Base-by-base conservation (phyloP, 768 basidiomycete genomes). In the Leccinum truebloodii region DNA sequence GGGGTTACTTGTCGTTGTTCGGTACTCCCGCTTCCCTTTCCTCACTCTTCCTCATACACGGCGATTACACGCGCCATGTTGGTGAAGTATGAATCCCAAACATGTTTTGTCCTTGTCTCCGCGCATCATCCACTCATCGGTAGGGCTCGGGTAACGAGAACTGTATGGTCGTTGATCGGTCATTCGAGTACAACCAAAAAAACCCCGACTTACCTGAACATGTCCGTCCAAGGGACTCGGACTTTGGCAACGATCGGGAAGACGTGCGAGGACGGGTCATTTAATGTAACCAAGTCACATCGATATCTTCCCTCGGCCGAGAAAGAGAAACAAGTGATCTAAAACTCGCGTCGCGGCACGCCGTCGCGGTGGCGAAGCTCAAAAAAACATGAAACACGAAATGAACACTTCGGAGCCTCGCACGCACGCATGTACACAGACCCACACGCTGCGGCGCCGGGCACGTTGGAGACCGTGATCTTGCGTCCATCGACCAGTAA, bases 361-460 rank as follows among this genome's bases (percentile, higher is more conserved):
- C 41, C 41, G n/a, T 44, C 41, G 41, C 18, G 41, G n/a, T 9
- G 41, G 41, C 41, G 41, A 44, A 44, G 41, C n/a, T 44, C 41
- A n/a, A 14, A 24, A 24, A 58, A 46, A 58, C 56, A 28, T 59
- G 51, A 52, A 52, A 52, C 51, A 13, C 58, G 46, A 59, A 48
- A 35, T 6, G 28, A 18, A 39, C 10, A 10, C 28, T 4, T 34
- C 14, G 20, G 16, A 22, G 39, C 22, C 8, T 22, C 6, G 26
- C 55, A n/a, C n/a, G n/a, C 30, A n/a, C 51, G n/a, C n/a, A 41
- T 2, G 18, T 41, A 9, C 18, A n/a, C 39, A 44, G 9, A 44
- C n/a, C 8, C 39, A 44, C 41, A 44, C 41, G 41, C 2, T 44
- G 41, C 41, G 41, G n/a, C 41, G 41, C 41, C 41, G 39, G 4